Percentiles rank a stretch among this genome's conserved stretches.
phyloP scores from a whole-genome alignment of 2,329 filamentous ascomycete genomes.

The Fusarium udum region DNA sequence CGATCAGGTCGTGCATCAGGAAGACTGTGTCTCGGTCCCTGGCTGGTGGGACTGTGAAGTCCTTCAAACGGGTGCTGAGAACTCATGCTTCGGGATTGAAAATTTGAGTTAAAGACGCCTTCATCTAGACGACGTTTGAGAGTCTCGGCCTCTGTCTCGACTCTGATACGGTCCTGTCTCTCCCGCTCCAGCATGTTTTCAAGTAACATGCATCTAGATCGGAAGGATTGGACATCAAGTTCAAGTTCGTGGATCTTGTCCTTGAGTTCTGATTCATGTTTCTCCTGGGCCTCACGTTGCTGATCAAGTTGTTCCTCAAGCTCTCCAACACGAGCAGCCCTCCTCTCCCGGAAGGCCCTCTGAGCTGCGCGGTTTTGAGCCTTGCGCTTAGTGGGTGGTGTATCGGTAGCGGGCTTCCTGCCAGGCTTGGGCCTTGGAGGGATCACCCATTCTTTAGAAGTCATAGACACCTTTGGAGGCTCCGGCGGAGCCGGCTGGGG shows the following conservation, averaged over 20 bases:
- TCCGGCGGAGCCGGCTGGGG: constrained; percentile 52
- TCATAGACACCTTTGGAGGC: constrained; percentile 67
- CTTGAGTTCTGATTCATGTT: constrained; percentile 65
- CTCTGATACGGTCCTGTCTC: constrained; percentile 58
- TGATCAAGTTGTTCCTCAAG: constrained; percentile 74
- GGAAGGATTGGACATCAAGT: constrained; percentile 72
- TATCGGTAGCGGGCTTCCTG: constrained; percentile 92
- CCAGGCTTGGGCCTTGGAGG: constrained; percentile 88
- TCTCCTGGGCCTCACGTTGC: constrained; percentile 65
- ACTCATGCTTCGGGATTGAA: constrained; percentile 43
- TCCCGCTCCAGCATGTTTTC: constrained; percentile 72
- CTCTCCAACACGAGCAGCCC: constrained; percentile 84
- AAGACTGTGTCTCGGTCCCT: constrained; percentile 42
- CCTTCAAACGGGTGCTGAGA: constrained; percentile 42
- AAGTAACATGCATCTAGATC: constrained; percentile 67
- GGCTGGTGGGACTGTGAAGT: constrained; percentile 43
- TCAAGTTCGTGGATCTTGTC: constrained; percentile 69
- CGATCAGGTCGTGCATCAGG: constrained; percentile 42
- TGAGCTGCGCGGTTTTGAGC: constrained; percentile 94
- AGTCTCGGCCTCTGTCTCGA: constrained; percentile 53
- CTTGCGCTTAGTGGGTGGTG: constrained; percentile 91
- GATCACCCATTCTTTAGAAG: constrained; percentile 86
- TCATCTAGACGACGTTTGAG: constrained; percentile 47
- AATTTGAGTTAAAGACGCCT: constrained; percentile 39
- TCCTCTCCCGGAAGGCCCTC: constrained; percentile 86